These are phyloP conservation scores for Yamadazyma mexicana DNA, from an alignment of 1,139 yeast genomes.

Conservation along the genomic window DNA sequence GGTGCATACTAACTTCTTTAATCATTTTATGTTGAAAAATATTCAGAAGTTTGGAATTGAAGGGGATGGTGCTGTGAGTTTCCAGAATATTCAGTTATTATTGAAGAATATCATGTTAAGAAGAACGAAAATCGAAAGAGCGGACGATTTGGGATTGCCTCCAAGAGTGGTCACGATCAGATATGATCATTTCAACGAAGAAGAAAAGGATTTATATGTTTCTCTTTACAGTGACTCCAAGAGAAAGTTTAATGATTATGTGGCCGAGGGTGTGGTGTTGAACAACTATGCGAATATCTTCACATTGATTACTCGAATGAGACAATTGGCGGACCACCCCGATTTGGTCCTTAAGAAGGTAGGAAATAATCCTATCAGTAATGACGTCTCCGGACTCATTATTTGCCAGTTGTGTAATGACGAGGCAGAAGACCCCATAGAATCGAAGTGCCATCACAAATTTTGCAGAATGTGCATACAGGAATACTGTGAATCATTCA, in stretches of 20 bases:
- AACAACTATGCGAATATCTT: conserved; percentile 96
- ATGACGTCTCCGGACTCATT: conserved; percentile 55
- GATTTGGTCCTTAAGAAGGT: conserved; percentile 80
- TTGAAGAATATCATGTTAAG: conserved; percentile 83
- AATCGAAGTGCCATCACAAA: conserved; percentile 88
- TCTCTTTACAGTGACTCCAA: conserved; percentile 84
- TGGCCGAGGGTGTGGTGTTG: conserved; percentile 91
- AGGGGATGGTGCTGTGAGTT: conserved; percentile 78
- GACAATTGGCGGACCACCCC: conserved; percentile 97
- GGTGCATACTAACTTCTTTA: conserved; percentile 93
- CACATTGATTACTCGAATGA: conserved; percentile 92
- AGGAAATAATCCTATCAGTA: conserved; percentile 33
- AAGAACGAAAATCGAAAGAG: conserved; percentile 92
- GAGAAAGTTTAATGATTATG: conserved; percentile 82
- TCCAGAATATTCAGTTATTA: conserved; percentile 70
- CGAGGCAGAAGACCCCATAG: conserved; percentile 96
- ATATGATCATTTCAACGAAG: conserved; percentile 84
- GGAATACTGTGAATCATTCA: conserved; percentile 84
- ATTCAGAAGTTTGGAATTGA: conserved; percentile 81
- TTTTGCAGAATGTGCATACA: conserved; percentile 90
- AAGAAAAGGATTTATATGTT: conserved; percentile 88
- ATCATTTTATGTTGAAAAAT: conserved; percentile 90
- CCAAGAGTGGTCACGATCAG: conserved; percentile 90
- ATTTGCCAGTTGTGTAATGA: conserved; percentile 95
- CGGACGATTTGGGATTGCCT: conserved; percentile 95